Conservation (phyloP, 2,329 filamentous ascomycete genomes). For the Aschersonia sp. region DNA sequence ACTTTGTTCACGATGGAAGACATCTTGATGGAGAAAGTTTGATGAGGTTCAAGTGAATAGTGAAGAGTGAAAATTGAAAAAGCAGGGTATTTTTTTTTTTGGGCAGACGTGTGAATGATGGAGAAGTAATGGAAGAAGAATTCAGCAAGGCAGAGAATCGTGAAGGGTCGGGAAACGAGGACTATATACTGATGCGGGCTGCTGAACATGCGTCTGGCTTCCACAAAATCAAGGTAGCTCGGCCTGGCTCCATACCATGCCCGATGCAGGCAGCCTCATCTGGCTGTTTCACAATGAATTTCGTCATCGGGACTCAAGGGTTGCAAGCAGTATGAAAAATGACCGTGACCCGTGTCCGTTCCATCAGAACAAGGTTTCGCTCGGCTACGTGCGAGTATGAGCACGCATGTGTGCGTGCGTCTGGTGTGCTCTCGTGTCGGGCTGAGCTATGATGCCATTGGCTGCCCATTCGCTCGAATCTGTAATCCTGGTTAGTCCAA, state of each 20-base stretch:
- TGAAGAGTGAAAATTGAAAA: background rate
- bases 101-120: background rate
- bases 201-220: background rate
- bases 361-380: background rate
- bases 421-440: background rate
- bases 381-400: background rate
- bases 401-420: background rate
- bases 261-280: background rate
- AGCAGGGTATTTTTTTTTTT: too few relatives aligned
- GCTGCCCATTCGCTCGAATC: background rate
- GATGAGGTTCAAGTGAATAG: background rate
- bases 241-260: background rate
- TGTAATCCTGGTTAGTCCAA: background rate
- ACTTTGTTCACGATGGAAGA: slow-evolving; percentile 44
- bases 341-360: background rate
- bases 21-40: slow-evolving; percentile 25
- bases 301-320: slow-evolving; percentile 3
- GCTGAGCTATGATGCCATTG: slow-evolving; percentile 1
- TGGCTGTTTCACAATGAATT: background rate
- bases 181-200: slow-evolving; percentile 2
- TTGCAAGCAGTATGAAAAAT: background rate
- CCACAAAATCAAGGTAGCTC: slow-evolving; percentile 1
- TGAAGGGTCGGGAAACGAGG: background rate
- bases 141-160: background rate
- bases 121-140: background rate